Evolutionary conservation across 2,329 filamentous ascomycete species (phyloP).

Genomic region (Trichophyton simii): DNA sequence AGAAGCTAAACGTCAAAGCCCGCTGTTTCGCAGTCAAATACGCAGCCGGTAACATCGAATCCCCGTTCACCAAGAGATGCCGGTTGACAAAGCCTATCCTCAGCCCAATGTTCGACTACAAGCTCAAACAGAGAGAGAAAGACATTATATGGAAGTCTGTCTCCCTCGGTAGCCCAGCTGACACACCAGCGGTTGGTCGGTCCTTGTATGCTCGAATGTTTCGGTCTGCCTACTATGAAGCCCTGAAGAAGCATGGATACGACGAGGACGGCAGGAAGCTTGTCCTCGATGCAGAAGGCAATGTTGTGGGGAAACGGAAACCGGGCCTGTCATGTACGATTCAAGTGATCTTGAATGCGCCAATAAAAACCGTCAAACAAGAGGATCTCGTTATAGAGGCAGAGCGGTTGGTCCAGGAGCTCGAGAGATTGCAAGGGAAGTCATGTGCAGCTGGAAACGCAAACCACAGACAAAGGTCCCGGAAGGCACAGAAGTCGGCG

Average conservation of each 20-base stretch:
- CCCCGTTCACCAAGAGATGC: slow-evolving; percentile 17
- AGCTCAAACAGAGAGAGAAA: slow-evolving; percentile 27
- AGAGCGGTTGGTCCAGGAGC: not conserved
- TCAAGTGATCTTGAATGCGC: not conserved
- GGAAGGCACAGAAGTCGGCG: not conserved
- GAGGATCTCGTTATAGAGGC: not conserved
- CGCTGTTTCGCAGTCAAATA: not conserved
- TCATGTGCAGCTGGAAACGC: not conserved
- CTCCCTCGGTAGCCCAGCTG: slow-evolving; percentile 19
- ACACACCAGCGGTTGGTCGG: slow-evolving; percentile 36
- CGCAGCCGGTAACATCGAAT: slow-evolving; percentile 6
- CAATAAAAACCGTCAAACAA: not conserved
- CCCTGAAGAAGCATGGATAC: slow-evolving; percentile 36
- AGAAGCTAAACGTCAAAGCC: not conserved
- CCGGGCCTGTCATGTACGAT: not conserved
- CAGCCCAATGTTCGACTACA: slow-evolving; percentile 26
- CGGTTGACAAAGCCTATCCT: slow-evolving; percentile 13
- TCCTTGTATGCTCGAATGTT: slow-evolving; percentile 34
- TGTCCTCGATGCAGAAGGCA: not conserved
- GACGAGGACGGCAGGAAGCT: slow-evolving; percentile 22
- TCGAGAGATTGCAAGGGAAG: not conserved
- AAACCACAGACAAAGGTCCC: not conserved
- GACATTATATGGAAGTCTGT: slow-evolving; percentile 40
- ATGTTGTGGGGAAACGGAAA: not conserved
- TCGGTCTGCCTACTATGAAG: slow-evolving; percentile 33